Evolutionary conservation across 805 yeast species (phyloP).

Genomic region (Candida silvicultrix): DNA sequence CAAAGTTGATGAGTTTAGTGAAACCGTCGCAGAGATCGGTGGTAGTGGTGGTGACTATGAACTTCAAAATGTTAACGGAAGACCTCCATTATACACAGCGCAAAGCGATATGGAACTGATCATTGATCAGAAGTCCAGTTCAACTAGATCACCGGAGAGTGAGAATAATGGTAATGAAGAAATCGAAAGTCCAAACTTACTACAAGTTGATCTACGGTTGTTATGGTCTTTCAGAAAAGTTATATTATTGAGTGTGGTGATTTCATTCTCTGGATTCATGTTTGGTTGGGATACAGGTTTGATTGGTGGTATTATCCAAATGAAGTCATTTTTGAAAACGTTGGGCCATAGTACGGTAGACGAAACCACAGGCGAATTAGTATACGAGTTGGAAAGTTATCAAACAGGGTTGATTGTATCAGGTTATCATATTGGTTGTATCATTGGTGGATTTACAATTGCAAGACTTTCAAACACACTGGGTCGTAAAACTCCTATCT

Average conservation of each 20-base stretch:
- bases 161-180: neutral
- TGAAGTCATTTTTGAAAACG: conserved; percentile 45
- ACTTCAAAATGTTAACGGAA: neutral
- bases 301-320: conserved; percentile 62
- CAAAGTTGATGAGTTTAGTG: neutral
- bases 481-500: conserved; percentile 58
- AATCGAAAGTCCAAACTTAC: neutral
- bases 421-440: conserved; percentile 64
- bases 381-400: conserved; percentile 26
- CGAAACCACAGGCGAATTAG: conserved; percentile 21
- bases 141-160: neutral
- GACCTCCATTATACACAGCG: neutral
- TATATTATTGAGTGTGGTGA: neutral
- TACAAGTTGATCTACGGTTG: neutral
- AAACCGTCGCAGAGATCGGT: neutral
- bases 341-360: conserved; percentile 34
- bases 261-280: conserved; percentile 40
- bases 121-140: neutral
- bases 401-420: conserved; percentile 45
- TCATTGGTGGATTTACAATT: conserved; percentile 57
- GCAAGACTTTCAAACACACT: conserved; percentile 52
- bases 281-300: conserved; percentile 77
- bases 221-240: neutral
- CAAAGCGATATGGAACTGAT: neutral
- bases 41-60: neutral